Conservation (phyloP, 495 filamentous ascomycete genomes). For the Recurvomyces mirabilis region DNA sequence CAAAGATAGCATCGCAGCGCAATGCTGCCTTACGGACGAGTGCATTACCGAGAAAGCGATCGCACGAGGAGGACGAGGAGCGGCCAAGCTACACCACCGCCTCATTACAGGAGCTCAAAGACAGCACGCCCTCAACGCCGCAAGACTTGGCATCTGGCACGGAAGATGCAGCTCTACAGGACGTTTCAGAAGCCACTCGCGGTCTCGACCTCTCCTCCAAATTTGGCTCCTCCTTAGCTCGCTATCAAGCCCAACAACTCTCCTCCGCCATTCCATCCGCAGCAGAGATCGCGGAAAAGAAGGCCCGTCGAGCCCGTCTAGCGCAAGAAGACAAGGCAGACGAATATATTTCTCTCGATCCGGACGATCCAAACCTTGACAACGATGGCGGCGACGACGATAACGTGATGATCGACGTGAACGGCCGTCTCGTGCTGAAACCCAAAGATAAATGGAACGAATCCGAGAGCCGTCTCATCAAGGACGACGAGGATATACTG, state of each 20-base stretch:
- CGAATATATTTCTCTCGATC: conserved; percentile 70
- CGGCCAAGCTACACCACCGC: conserved; percentile 77
- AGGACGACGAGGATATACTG: conserved; percentile 85
- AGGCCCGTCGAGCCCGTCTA: conserved; percentile 68
- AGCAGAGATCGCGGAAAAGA: conserved; percentile 86
- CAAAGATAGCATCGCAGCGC: conserved; percentile 58
- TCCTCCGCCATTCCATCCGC: conserved; percentile 58
- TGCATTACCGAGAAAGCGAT: conserved; percentile 15
- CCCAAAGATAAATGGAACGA: conserved; percentile 40
- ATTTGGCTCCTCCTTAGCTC: conserved; percentile 40
- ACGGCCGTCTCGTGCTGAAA: conserved; percentile 16
- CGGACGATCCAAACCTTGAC: conserved; percentile 30
- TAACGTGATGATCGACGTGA: conserved; percentile 13
- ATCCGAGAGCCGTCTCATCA: conserved; percentile 60
- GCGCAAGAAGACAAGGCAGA: conserved; percentile 52
- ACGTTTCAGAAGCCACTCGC: conserved; percentile 11
- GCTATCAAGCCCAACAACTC: conserved; percentile 24
- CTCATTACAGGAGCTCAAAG: conserved; percentile 72
- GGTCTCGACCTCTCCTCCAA: conserved; percentile 59
- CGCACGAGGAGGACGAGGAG: conserved; percentile 41
- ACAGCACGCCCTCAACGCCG: conserved; percentile 72
- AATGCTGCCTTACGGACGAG: conserved; percentile 50
- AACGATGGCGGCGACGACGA: conserved; percentile 36
- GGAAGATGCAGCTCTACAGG: conserved; percentile 33
- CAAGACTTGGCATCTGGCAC: conserved; percentile 35